A percentile compares a stretch with the other conserved stretches of the same genome.
These are phyloP conservation scores for Lolium perenne DNA, from an alignment of 176 grass and related monocot species.

Conservation along the genomic window DNA sequence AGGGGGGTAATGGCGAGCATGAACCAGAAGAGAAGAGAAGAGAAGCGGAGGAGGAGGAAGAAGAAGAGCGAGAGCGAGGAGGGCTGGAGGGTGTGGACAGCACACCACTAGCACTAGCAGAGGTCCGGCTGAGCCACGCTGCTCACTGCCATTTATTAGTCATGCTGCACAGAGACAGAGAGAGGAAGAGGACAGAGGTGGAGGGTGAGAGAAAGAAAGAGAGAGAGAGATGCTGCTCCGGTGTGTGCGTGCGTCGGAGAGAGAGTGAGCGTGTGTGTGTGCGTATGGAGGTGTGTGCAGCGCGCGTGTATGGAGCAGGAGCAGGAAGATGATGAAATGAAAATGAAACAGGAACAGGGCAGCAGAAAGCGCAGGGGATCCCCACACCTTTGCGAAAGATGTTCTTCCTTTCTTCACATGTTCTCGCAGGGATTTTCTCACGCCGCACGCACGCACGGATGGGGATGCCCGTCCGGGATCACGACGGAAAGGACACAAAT, in stretches of 20 bases:
- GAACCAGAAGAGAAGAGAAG: not conserved
- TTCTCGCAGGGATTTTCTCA: constrained; percentile 17
- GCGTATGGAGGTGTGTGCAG: not conserved
- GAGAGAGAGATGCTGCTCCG: constrained; percentile 15
- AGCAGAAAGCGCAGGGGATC: constrained; percentile 58
- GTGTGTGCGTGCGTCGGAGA: constrained; percentile 6
- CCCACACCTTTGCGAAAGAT: constrained; percentile 46
- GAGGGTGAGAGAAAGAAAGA: not conserved
- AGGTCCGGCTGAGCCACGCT: constrained; percentile 35
- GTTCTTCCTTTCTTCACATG: constrained; percentile 31
- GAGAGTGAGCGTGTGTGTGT: constrained; percentile 13
- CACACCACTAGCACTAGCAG: not conserved
- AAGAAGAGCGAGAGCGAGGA: constrained; percentile 1
- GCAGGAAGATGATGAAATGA: constrained; percentile 30
- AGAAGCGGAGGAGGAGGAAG: not conserved
- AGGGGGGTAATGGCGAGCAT: constrained; percentile 20
- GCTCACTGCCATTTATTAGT: constrained; percentile 57
- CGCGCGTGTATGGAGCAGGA: constrained; percentile 35
- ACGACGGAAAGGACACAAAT: not conserved
- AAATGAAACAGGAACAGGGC: constrained; percentile 46
- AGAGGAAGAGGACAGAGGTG: constrained; percentile 14
- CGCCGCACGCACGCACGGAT: constrained; percentile 23
- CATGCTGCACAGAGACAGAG: constrained; percentile 40
- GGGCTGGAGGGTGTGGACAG: not conserved
- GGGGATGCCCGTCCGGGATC: not conserved